Base-by-base conservation (phyloP, 768 basidiomycete genomes). In the Russula griseocarnosa region DNA sequence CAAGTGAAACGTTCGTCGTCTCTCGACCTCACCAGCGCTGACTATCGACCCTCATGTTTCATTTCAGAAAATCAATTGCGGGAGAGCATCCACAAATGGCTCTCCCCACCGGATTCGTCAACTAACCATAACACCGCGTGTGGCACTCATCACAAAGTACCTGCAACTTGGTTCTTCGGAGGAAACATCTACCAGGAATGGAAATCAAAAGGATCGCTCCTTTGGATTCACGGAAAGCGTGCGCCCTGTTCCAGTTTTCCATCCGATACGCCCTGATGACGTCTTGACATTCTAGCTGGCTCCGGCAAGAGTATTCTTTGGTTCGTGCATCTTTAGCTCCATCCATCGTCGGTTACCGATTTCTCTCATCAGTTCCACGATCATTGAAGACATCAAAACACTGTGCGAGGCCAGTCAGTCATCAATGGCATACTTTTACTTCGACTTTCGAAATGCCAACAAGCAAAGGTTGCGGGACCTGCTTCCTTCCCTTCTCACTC, bases 181-280 rank as follows among this genome's bases (percentile, higher is more conserved):
- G 26, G 40, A 2, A 40, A 13, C 14, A 20, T 30, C 3, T 40
- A 30, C 5, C n/a, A 10, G 0, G 20, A 53, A 22, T 53, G 47
- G 47, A 49, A 49, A 49, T 26, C 22, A 14, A 14, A 22, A 14
- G 14, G 13, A 13, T 49, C 47, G 8, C 24, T 49, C n/a, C 32
- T 53, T n/a, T 53, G 52, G 52, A 36, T 36, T 14, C 32, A 53
- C 20, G 52, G 52, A 16, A 53, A 53, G 34, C 52, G 52, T 53
- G n/a, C 52, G 32, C 18, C n/a, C 4, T 22, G 8, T 34, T 9
- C n/a, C 1, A 22, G 7, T 20, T 7, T 53, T n/a, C 3, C 18
- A 53, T 20, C 6, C 32, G 10, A 53, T 49, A 5, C 47, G 13
- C 13, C 14, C 47, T 14, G 13, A 49, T 9, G 32, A 49, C 22